Evolutionary conservation across 208 protist genomes (phyloP), one percentile per base, ranked within the genome.

Genomic region (Balamuthia mandrillaris): DNA sequence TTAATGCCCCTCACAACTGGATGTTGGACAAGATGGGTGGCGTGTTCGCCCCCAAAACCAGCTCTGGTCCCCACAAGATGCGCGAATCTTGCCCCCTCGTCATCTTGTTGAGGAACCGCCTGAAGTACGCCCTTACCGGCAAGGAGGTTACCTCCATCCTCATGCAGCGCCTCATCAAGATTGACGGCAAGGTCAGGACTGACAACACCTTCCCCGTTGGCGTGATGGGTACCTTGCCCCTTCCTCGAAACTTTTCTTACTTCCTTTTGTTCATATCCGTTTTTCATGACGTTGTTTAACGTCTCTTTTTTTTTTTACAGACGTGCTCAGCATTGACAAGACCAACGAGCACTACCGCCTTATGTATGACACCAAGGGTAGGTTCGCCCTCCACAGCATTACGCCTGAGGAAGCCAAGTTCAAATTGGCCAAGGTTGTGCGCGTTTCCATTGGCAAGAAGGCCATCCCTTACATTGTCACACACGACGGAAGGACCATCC

Each of bases 11-110:
- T 79, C 95, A 95, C 84, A 96, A 99, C 92, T 99, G 98, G 99
- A 99, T 99, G 97, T 94, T 99, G 58, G 96, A 96, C 94, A 99
- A 99, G 94, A 94, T 99, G 75, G 95, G 95, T 72, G 98, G 98
- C 84, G 92, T 96, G 68, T 99, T 94, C 89, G 98, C 98, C 12
- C 98, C 98, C 77, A 93, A 94, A 78, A 98, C 98, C 39, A 95
- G 95, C 24, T 37, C 95, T 72, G 98, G 98, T 82, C 98, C 98
- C 72, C 98, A 99, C 96, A 99, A 99, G 94, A 87, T 97, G 18
- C 86, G 94, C 35, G 97, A 98, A 87, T 98, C 93, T 86, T 61
- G 98, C 21, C 97, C 97, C 61, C 81, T 98, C 21, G 85, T 95
- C 33, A 61, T 98, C 16, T 82, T 98, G 29, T 66, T 98, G 21